A percentile compares a stretch with the other conserved stretches of the same genome.
These are phyloP conservation scores for Rosa persica DNA, from an alignment of 306 rosid genomes.

Conservation along the genomic window DNA sequence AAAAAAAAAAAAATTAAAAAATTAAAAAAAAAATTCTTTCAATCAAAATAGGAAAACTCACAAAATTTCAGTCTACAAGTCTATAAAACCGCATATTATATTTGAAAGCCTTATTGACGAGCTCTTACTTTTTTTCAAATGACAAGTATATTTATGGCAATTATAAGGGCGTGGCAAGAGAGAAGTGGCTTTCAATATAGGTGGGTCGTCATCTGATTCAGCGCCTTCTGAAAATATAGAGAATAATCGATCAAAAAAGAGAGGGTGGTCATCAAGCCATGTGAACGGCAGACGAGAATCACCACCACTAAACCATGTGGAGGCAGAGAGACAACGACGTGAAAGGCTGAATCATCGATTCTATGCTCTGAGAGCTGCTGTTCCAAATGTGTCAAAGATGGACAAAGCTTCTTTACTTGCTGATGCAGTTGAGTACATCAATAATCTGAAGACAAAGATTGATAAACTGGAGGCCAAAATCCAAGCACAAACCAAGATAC, in stretches of 20 bases:
- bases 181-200: neutral
- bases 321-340: constrained; percentile 52
- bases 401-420: constrained; percentile 51
- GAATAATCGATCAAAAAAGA: neutral
- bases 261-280: constrained; percentile 7
- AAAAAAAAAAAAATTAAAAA: too few species aligned
- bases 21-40: too few species aligned
- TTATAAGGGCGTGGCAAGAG: neutral
- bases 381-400: constrained; percentile 59
- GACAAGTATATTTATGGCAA: too few species aligned
- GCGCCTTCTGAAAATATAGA: constrained; percentile 1
- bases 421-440: constrained; percentile 44
- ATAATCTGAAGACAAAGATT: constrained; percentile 37
- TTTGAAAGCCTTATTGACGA: too few species aligned
- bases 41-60: too few species aligned
- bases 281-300: neutral
- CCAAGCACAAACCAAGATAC: neutral
- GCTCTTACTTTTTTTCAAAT: too few species aligned
- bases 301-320: constrained; percentile 37
- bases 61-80: too few species aligned
- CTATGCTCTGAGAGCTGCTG: constrained; percentile 51
- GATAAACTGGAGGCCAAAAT: constrained; percentile 17
- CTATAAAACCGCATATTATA: too few species aligned
- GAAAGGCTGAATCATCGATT: constrained; percentile 46
- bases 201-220: neutral